phyloP scores from a whole-genome alignment of 192 early-diverging fungal genomes.

The Funneliformis geosporum region DNA sequence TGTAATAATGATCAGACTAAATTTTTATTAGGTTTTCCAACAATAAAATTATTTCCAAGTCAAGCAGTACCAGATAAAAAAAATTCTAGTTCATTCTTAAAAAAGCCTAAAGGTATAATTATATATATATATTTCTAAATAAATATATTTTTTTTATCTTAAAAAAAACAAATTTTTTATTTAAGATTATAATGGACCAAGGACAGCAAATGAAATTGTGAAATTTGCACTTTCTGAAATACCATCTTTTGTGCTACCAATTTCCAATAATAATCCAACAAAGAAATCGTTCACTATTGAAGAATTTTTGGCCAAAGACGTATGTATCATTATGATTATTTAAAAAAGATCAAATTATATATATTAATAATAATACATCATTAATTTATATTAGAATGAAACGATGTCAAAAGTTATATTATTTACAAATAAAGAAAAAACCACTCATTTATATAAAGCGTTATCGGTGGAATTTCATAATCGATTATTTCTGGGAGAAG shows the following conservation, averaged over 20 bases:
- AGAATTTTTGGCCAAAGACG: constrained; percentile 58
- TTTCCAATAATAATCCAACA: constrained; percentile 52
- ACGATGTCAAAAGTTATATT: constrained; percentile 72
- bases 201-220: constrained; percentile 74
- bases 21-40: constrained; percentile 70
- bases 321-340: constrained; percentile 30
- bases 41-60: constrained; percentile 77
- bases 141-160: background rate
- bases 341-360: background rate
- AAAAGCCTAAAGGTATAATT: constrained; percentile 40
- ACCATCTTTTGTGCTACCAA: constrained; percentile 58
- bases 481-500: constrained; percentile 73
- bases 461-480: constrained; percentile 75
- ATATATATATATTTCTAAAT: background rate
- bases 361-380: too few species aligned
- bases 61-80: constrained; percentile 47
- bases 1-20: background rate
- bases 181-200: constrained; percentile 70
- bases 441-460: constrained; percentile 85
- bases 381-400: constrained; percentile 40
- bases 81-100: constrained; percentile 37
- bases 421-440: constrained; percentile 73
- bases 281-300: constrained; percentile 56
- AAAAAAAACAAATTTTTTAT: constrained; percentile 31
- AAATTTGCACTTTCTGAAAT: constrained; percentile 66